Evolutionary conservation across 2,329 filamentous ascomycete genomes (phyloP).

Genomic region (Exophiala calicioides): DNA sequence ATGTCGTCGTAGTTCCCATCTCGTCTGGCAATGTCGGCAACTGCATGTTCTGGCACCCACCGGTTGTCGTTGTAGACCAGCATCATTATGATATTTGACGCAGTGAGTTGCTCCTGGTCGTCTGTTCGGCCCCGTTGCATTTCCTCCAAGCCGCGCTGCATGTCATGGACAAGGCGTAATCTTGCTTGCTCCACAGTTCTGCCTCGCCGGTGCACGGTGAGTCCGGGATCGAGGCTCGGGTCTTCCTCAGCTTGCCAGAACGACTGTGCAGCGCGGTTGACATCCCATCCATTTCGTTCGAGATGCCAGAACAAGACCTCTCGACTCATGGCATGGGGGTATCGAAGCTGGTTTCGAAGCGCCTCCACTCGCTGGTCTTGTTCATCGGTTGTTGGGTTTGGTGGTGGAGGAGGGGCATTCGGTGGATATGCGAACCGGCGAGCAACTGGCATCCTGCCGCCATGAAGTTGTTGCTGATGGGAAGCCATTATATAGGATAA

Average conservation of each 20-base stretch:
- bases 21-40: background rate
- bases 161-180: background rate
- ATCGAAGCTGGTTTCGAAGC: slow-evolving; percentile 15
- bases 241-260: slow-evolving; percentile 8
- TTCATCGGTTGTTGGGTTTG: background rate
- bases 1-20: slow-evolving; percentile 2
- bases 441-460: slow-evolving; percentile 1
- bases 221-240: background rate
- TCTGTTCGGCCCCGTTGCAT: background rate
- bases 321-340: slow-evolving; percentile 3
- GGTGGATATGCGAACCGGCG: slow-evolving; percentile 1
- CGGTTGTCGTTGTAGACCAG: slow-evolving; percentile 2
- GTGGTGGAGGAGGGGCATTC: background rate
- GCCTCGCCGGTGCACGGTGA: background rate
- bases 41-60: background rate
- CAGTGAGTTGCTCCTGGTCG: background rate
- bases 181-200: slow-evolving; percentile 3
- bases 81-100: slow-evolving; percentile 4
- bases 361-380: slow-evolving; percentile 7
- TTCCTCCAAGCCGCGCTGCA: background rate
- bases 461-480: too few species aligned
- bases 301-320: slow-evolving; percentile 3
- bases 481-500: too few species aligned
- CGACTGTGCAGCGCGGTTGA: slow-evolving; percentile 13
- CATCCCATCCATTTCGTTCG: slow-evolving; percentile 9